Conservation (phyloP, 441 rosid genomes). For the Aquilaria agallochum region DNA sequence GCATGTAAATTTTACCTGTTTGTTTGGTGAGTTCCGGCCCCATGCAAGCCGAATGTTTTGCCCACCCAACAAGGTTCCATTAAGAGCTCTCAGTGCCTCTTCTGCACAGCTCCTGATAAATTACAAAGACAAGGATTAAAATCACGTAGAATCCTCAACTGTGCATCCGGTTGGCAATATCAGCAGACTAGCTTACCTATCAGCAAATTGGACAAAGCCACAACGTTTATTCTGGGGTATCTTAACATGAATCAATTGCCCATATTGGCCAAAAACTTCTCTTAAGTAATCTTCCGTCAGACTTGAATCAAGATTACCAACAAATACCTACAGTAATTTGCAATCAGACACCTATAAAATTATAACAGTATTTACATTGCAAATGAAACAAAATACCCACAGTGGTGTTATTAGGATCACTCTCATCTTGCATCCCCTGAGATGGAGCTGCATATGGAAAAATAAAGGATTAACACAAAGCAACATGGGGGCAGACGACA, state of each 20-base stretch:
- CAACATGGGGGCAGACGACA: not conserved
- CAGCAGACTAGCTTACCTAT: constrained; percentile 43
- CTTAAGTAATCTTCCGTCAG: constrained; percentile 71
- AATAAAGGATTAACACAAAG: constrained; percentile 12
- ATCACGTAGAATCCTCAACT: not conserved
- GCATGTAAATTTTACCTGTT: constrained; percentile 45
- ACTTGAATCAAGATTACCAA: constrained; percentile 71
- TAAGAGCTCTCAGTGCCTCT: constrained; percentile 66
- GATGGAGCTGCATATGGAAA: constrained; percentile 64
- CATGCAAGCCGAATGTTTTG: constrained; percentile 88
- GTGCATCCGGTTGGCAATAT: constrained; percentile 1
- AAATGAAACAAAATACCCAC: constrained; percentile 45
- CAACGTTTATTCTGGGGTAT: constrained; percentile 89
- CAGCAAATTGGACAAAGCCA: constrained; percentile 92
- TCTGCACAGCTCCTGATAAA: constrained; percentile 78
- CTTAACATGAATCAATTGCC: constrained; percentile 84
- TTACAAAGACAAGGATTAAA: constrained; percentile 6
- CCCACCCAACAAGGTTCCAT: constrained; percentile 75
- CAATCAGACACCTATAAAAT: constrained; percentile 1
- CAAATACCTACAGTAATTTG: constrained; percentile 58
- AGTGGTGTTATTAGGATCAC: constrained; percentile 87
- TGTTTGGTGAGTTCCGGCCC: constrained; percentile 91
- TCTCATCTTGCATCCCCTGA: constrained; percentile 57
- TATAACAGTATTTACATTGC: not conserved
- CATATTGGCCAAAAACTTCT: constrained; percentile 72